Conservation (phyloP, 768 basidiomycete genomes). For the Arthromyces matolae region DNA sequence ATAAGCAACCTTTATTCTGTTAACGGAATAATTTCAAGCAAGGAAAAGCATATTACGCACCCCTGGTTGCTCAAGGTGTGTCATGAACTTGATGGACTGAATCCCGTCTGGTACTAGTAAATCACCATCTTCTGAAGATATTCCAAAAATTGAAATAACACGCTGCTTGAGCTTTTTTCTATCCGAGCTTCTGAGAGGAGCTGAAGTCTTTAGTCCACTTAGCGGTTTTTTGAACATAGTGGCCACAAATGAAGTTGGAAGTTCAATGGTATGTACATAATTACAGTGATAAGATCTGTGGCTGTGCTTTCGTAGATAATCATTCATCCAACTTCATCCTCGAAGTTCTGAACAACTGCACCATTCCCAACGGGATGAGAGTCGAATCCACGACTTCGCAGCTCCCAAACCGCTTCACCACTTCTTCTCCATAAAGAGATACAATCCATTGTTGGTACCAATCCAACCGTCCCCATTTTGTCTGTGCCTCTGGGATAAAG, state of each 20-base stretch:
- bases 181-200: conserved; percentile 71
- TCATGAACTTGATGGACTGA: conserved; percentile 61
- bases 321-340: conserved; percentile 32
- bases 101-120: conserved; percentile 73
- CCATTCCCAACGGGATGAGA: conserved; percentile 40
- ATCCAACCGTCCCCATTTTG: conserved; percentile 14
- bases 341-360: conserved; percentile 33
- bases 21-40: not conserved
- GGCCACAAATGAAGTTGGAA: not conserved
- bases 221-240: conserved; percentile 80
- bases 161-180: conserved; percentile 67
- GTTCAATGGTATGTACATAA: no score
- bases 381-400: conserved; percentile 37
- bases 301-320: conserved; percentile 5
- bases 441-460: conserved; percentile 36
- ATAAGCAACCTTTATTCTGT: conserved; percentile 52
- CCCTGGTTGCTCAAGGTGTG: conserved; percentile 61
- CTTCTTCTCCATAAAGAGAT: conserved; percentile 35
- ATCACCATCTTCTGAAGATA: conserved; percentile 59
- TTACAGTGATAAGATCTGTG: conserved; percentile 15
- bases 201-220: conserved; percentile 66
- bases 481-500: conserved; percentile 2
- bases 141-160: conserved; percentile 42
- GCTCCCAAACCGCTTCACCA: conserved; percentile 36
- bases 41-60: conserved; percentile 30